Evolutionary conservation across 768 basidiomycete genomes (phyloP), one percentile per base, ranked within the genome.

Genomic region (Phylloporus sp.): DNA sequence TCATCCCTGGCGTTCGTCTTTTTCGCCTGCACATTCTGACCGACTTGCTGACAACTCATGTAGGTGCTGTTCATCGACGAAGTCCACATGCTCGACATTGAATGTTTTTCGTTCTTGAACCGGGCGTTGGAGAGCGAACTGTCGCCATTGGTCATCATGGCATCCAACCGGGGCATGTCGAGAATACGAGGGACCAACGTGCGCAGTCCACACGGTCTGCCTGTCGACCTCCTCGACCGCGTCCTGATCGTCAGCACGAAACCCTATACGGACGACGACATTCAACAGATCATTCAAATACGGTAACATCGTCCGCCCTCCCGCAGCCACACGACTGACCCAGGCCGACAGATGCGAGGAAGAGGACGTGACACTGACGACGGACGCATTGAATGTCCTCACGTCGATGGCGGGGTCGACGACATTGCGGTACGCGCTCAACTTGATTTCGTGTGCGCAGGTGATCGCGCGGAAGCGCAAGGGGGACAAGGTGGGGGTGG

Each of bases 11-110:
- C 4, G 95, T 95, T 61, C 40, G 81, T 78, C 33, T 49, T 26
- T 18, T 22, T 33, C 10, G 11, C n/a, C 26, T 5, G 10, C 10
- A 3, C 15, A 2, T 27, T 14, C 3, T 23, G 4, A 17, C 46
- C 10, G 17, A 38, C 10, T 11, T 31, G 26, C 26, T 44, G n/a
- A 46, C 15, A 0, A 3, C 3, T 21, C 32, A 11, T 20, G 7
- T 57, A 94, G 90, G 90, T 96, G n/a, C 74, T 96, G 11, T 97
- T 97, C 74, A 96, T 97, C 57, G 95, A 98, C 68, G 95, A 97
- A 70, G 95, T 97, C 11, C 95, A 98, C 75, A 99, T 99, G 95
- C 83, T 99, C 55, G 95, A 99, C 66, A 97, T 99, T 52, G 95
- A 98, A 65, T 97, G 95, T 63, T 98, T 98, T 75, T 96, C 94